These are phyloP conservation scores for Trifolium pratense DNA, from an alignment of 306 rosid genomes.

Conservation along the genomic window DNA sequence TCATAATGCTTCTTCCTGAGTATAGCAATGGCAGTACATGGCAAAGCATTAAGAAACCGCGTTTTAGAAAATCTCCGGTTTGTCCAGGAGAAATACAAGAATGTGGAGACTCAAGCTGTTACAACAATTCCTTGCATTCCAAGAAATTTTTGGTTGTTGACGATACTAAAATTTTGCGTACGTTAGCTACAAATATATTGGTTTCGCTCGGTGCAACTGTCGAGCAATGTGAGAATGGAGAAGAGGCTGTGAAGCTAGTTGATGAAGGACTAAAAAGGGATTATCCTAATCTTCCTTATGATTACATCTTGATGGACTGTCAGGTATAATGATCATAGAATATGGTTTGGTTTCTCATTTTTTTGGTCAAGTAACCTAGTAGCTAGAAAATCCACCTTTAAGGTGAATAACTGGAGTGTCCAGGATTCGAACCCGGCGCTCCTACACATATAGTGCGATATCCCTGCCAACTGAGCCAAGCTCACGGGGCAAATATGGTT, in stretches of 20 bases:
- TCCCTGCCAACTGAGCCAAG: no score
- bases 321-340: conserved; percentile 50
- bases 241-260: conserved; percentile 53
- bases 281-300: conserved; percentile 48
- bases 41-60: conserved; percentile 30
- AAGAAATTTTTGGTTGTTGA: conserved; percentile 69
- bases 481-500: no score
- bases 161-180: conserved; percentile 41
- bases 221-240: conserved; percentile 58
- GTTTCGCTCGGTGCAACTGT: conserved; percentile 52
- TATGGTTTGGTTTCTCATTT: conserved; percentile 12
- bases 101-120: conserved; percentile 10
- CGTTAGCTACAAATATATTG: conserved; percentile 33
- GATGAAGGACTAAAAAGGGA: conserved; percentile 43
- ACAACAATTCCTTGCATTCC: conserved; percentile 46
- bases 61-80: conserved; percentile 16
- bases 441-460: no score
- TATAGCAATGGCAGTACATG: conserved; percentile 43
- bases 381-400: no score
- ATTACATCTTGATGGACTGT: conserved; percentile 78
- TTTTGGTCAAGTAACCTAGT: no score
- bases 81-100: conserved; percentile 40
- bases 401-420: no score
- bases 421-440: no score
- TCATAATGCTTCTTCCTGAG: conserved; percentile 70